Percentiles rank a stretch among this genome's conserved stretches.
Conservation (phyloP, 2,329 filamentous ascomycete species). For the Clarireedia sp. region DNA sequence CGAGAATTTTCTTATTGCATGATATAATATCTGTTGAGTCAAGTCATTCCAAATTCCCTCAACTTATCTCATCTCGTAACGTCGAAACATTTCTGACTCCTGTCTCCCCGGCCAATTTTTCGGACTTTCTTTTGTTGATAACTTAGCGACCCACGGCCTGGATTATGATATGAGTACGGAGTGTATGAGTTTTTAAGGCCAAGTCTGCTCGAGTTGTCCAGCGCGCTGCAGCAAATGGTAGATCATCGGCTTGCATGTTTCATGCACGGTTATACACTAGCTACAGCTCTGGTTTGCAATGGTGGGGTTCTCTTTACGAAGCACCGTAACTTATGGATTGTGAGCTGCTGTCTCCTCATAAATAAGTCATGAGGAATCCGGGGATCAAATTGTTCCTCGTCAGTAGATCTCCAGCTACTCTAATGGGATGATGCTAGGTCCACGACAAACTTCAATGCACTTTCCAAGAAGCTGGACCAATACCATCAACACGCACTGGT, state of each 20-base stretch:
- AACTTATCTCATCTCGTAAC: slow-evolving; percentile 7
- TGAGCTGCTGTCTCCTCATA: no score
- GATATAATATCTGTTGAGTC: neutral
- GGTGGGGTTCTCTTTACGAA: neutral
- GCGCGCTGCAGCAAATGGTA: neutral
- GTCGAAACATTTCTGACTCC: neutral
- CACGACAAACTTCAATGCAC: no score
- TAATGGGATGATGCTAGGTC: no score
- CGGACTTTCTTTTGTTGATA: slow-evolving; percentile 21
- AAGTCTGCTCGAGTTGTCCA: no score
- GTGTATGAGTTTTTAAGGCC: no score
- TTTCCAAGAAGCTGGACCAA: no score
- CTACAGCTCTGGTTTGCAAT: neutral
- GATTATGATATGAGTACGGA: no score
- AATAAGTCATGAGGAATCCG: no score
- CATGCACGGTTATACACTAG: slow-evolving; percentile 1
- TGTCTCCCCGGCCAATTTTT: slow-evolving; percentile 17
- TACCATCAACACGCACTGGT: no score
- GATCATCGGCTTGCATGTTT: neutral
- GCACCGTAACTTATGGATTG: no score
- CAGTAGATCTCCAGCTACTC: no score
- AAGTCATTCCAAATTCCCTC: neutral
- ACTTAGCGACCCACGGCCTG: slow-evolving; percentile 23
- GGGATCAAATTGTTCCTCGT: no score
- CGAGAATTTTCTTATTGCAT: slow-evolving; percentile 13